Conservation (phyloP, 2,329 filamentous ascomycete species). For the Pseudocercospora eumusae region DNA sequence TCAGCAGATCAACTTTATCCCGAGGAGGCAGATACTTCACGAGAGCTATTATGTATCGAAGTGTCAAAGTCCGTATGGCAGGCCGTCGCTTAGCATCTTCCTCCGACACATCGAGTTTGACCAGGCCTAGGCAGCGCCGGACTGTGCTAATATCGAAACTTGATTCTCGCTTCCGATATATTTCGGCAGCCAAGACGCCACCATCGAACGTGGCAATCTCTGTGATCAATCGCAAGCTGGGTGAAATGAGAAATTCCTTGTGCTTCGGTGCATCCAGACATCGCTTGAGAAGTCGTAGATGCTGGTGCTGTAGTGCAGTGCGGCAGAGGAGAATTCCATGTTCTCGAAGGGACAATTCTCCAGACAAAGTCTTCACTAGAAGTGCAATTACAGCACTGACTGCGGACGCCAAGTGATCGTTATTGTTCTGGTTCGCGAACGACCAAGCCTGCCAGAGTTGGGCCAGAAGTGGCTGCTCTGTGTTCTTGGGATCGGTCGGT, state of each 20-base stretch:
- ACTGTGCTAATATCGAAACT: conserved; percentile 72
- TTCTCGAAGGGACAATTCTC: conserved; percentile 70
- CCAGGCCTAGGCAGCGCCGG: conserved; percentile 76
- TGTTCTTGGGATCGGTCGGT: conserved; percentile 52
- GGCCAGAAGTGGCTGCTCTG: conserved; percentile 65
- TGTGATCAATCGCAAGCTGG: conserved; percentile 78
- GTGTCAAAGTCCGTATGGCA: conserved; percentile 78
- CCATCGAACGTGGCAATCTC: conserved; percentile 87
- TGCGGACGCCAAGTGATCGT: conserved; percentile 77
- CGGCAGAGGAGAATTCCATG: conserved; percentile 78
- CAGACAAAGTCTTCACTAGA: conserved; percentile 75
- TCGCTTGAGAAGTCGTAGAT: conserved; percentile 76
- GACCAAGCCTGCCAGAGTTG: conserved; percentile 89
- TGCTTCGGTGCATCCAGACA: conserved; percentile 77
- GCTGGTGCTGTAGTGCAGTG: conserved; percentile 75
- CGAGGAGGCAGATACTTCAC: conserved; percentile 75
- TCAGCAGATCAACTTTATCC: conserved; percentile 79
- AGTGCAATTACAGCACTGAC: conserved; percentile 79
- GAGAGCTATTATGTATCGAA: conserved; percentile 77
- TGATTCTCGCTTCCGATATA: conserved; percentile 72
- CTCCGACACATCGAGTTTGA: conserved; percentile 51
- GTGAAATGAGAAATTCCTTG: conserved; percentile 86
- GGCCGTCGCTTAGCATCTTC: conserved; percentile 67
- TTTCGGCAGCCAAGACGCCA: conserved; percentile 71
- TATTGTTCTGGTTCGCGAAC: conserved; percentile 75